Evolutionary conservation across 495 filamentous ascomycete genomes (phyloP).

Genomic region (Talaromyces proteolyticus): DNA sequence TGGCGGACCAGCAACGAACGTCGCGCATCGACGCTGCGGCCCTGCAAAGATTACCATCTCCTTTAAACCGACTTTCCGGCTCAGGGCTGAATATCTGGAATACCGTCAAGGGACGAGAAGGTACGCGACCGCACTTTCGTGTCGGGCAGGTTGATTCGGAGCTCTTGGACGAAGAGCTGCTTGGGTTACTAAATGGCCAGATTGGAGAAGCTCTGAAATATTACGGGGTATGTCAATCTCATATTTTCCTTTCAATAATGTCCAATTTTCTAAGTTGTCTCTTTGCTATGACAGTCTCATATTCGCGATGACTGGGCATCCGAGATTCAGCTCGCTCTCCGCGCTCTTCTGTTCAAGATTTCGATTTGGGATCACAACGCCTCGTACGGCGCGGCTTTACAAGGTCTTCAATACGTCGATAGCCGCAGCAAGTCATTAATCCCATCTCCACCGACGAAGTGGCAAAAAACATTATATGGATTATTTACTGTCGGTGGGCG

Average conservation of each 20-base stretch:
- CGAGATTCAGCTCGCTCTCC: slow-evolving; percentile 74
- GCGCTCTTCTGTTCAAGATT: slow-evolving; percentile 85
- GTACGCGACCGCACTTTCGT: slow-evolving; percentile 78
- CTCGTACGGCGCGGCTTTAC: slow-evolving; percentile 87
- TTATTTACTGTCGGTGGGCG: slow-evolving; percentile 79
- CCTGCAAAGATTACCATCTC: slow-evolving; percentile 57
- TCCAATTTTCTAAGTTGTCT: background rate
- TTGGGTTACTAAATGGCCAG: slow-evolving; percentile 78
- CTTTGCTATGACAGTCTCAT: slow-evolving; percentile 35
- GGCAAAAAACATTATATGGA: slow-evolving; percentile 82
- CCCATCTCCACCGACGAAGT: slow-evolving; percentile 55
- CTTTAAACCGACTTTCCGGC: slow-evolving; percentile 51
- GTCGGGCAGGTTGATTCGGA: slow-evolving; percentile 98
- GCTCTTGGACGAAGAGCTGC: slow-evolving; percentile 87
- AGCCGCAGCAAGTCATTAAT: slow-evolving; percentile 61
- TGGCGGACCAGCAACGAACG: slow-evolving; percentile 49
- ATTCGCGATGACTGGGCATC: slow-evolving; percentile 75
- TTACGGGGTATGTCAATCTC: slow-evolving; percentile 52
- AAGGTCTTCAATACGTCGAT: slow-evolving; percentile 86
- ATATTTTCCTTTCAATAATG: background rate
- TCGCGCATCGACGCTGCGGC: slow-evolving; percentile 47
- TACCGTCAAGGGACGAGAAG: slow-evolving; percentile 64
- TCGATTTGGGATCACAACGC: slow-evolving; percentile 95
- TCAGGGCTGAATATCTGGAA: slow-evolving; percentile 62
- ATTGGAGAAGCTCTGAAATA: slow-evolving; percentile 87